A percentile compares a stretch with the other conserved stretches of the same genome.
Conservation (phyloP, 805 yeast genomes). For the Ogataea degrootiae region DNA sequence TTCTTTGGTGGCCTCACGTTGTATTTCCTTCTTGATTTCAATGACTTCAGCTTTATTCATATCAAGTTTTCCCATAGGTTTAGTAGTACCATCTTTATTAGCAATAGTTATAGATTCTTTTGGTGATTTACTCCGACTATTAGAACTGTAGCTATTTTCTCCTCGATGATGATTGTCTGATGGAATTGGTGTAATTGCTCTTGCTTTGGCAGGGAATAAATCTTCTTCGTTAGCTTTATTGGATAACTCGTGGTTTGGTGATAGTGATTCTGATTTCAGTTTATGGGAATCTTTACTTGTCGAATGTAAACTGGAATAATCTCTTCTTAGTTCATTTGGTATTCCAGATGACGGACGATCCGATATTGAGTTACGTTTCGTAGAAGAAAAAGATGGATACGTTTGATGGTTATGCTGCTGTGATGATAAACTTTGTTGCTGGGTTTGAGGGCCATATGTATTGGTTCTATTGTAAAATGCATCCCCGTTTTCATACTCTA, state of each 20-base stretch:
- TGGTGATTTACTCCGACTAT: too few relatives aligned
- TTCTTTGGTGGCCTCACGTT: too few relatives aligned
- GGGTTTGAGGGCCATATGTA: neutral
- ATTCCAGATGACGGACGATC: neutral
- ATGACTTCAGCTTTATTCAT: neutral
- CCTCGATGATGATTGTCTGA: neutral
- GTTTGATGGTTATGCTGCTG: neutral
- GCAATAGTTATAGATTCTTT: too few relatives aligned
- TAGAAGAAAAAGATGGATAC: too few relatives aligned
- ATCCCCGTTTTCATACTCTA: neutral
- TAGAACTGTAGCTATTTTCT: neutral
- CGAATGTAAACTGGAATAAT: constrained; percentile 2
- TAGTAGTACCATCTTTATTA: too few relatives aligned
- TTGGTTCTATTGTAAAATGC: neutral
- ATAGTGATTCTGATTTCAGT: constrained; percentile 11
- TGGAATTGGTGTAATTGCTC: neutral
- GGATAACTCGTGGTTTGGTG: constrained; percentile 9
- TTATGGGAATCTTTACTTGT: constrained; percentile 1
- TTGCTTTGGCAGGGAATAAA: constrained; percentile 12
- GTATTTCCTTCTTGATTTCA: neutral
- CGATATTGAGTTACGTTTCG: neutral
- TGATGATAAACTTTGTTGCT: neutral
- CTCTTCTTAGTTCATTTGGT: constrained; percentile 8
- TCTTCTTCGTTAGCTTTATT: constrained; percentile 10
- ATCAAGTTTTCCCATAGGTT: too few relatives aligned